Evolutionary conservation across 2,329 filamentous ascomycete genomes (phyloP).

Genomic region (Cadophora sp.): DNA sequence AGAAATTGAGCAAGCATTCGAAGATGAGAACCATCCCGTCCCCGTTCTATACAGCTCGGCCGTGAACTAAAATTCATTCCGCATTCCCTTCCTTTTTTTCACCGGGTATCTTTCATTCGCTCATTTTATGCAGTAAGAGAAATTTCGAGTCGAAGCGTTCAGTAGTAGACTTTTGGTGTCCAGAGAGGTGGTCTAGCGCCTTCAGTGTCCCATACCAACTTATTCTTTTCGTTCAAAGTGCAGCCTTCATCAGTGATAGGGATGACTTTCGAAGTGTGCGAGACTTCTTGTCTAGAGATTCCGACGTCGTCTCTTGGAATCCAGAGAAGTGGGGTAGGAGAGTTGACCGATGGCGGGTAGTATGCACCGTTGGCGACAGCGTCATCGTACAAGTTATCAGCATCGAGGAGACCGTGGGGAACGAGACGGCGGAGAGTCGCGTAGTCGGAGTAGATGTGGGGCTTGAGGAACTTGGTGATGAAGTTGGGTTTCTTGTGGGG

Average conservation of each 20-base stretch:
- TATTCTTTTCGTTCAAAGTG: conserved; percentile 72
- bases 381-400: conserved; percentile 63
- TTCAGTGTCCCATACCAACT: conserved; percentile 63
- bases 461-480: conserved; percentile 74
- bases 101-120: conserved; percentile 6
- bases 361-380: conserved; percentile 73
- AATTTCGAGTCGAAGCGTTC: conserved; percentile 7
- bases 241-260: conserved; percentile 83
- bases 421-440: conserved; percentile 72
- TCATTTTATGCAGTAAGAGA: not conserved
- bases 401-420: conserved; percentile 55
- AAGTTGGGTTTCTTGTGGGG: conserved; percentile 60
- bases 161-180: conserved; percentile 54
- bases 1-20: not conserved
- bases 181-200: conserved; percentile 64
- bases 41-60: not conserved
- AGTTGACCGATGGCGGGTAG: conserved; percentile 72
- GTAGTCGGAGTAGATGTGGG: conserved; percentile 79
- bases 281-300: conserved; percentile 78
- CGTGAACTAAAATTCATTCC: conserved; percentile 17
- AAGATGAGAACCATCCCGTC: not conserved
- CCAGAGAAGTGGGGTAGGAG: conserved; percentile 76
- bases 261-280: conserved; percentile 73
- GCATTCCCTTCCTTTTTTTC: not conserved
- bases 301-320: conserved; percentile 79